These are phyloP conservation scores for Neurospora hispaniola DNA, from an alignment of 495 filamentous ascomycete genomes.

Conservation along the genomic window DNA sequence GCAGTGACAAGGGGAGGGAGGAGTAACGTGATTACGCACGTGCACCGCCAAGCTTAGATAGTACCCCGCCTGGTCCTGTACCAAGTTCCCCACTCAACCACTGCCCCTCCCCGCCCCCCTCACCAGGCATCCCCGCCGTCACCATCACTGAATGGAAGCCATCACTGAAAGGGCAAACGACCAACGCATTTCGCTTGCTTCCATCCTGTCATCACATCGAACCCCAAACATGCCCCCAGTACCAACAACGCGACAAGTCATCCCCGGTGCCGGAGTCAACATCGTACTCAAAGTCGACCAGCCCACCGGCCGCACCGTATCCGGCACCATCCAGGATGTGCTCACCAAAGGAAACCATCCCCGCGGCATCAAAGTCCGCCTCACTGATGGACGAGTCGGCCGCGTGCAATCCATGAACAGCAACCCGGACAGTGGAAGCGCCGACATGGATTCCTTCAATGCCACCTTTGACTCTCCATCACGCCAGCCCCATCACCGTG, in stretches of 20 bases:
- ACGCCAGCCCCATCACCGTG: neutral
- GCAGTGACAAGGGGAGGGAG: no score
- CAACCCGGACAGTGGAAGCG: slow-evolving; percentile 7
- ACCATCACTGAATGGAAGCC: neutral
- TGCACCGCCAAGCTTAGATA: neutral
- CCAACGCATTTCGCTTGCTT: neutral
- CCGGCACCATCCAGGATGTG: slow-evolving; percentile 48
- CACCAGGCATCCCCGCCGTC: neutral
- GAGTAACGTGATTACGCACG: neutral
- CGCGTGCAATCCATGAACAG: slow-evolving; percentile 49
- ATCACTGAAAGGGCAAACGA: neutral
- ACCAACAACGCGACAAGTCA: slow-evolving; percentile 40
- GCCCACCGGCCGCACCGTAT: slow-evolving; percentile 54
- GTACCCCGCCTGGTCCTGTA: neutral
- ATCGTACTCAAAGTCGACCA: slow-evolving; percentile 66
- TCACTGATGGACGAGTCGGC: slow-evolving; percentile 56
- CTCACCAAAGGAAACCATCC: slow-evolving; percentile 62
- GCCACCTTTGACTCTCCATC: neutral
- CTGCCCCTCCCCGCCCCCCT: neutral
- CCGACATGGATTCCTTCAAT: slow-evolving; percentile 2
- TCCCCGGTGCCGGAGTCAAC: slow-evolving; percentile 49
- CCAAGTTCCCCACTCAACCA: neutral
- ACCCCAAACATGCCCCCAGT: slow-evolving; percentile 24
- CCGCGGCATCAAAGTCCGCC: slow-evolving; percentile 65
- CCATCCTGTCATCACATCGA: no score